Evolutionary conservation across 495 filamentous ascomycete genomes (phyloP), one percentile per base, ranked within the genome.

Genomic region (Podospora pseudocomata): DNA sequence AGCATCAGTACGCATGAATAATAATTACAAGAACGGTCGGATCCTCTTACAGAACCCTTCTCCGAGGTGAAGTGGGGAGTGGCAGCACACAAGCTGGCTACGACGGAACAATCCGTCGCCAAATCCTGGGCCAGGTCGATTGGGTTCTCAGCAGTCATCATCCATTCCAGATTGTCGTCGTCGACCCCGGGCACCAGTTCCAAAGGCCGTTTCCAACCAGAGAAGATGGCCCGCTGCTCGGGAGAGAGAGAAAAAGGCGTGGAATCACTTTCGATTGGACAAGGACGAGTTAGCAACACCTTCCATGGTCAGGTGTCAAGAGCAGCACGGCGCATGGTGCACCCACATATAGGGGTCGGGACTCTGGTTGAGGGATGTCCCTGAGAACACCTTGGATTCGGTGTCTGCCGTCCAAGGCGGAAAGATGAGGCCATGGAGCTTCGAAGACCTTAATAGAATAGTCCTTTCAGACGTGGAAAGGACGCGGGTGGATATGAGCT

Each of bases 31-130:
- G 13, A 18, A 26, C 30, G 56, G 59, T 26, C 6, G 61, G 3
- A 63, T 58, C 15, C 26, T 3, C 74, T 73, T 56, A 82, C 76
- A 61, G 80, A 83, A 55, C 39, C 71, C 68, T 77, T 72, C 0
- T 73, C 75, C 18, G 77, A 75, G 4, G 72, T 69, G 34, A 83
- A 68, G 39, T 81, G 76, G 9, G 74, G 78, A 68, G 89, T 88
- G 9, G 84, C 88, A 61, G 94, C 93, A 74, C 93, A 97, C 13
- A 99, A 85, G 78, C 94, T 97, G 5, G 96, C 95, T 55, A 99
- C 93, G 5, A 99, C 93, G 5, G 95, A 98, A 72, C 95, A 99
- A 73, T 99, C 95, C 2, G 93, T 93, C 20, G 94, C 89, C 55
- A 96, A 84, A 75, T 98, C 95, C 79, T 99, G 95, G 5, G 96